Evolutionary conservation across 345 rosid species (phyloP).

Genomic region (Citrus trifoliata): DNA sequence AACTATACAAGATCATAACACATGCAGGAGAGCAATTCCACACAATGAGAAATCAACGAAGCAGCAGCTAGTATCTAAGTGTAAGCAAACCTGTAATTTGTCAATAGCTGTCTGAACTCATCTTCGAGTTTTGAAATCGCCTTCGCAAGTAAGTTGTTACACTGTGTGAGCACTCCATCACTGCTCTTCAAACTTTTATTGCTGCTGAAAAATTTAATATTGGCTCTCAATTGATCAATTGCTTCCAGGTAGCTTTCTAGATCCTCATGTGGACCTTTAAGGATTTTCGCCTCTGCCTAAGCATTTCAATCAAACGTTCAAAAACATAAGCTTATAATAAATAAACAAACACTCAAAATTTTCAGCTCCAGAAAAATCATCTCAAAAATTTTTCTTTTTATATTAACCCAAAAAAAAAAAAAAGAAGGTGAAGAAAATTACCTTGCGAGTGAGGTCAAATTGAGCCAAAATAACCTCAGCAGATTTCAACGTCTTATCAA

Average conservation of each 20-base stretch:
- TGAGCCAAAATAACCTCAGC: constrained; percentile 75
- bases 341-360: too few relatives aligned
- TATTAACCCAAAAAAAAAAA: neutral
- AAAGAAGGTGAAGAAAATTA: neutral
- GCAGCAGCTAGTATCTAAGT: neutral
- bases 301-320: neutral
- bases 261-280: constrained; percentile 97
- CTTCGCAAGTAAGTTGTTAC: constrained; percentile 66
- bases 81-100: constrained; percentile 71
- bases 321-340: neutral
- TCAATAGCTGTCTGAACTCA: constrained; percentile 73
- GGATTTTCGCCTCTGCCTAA: constrained; percentile 92
- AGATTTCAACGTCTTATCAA: constrained; percentile 73
- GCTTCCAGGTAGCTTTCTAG: constrained; percentile 90
- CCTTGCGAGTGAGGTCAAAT: constrained; percentile 84
- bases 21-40: neutral
- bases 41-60: neutral
- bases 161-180: constrained; percentile 63
- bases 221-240: constrained; percentile 76
- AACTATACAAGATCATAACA: neutral
- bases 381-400: neutral
- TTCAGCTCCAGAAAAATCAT: neutral
- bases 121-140: constrained; percentile 89
- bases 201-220: constrained; percentile 62
- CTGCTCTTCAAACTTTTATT: constrained; percentile 57